Evolutionary conservation across 2,329 filamentous ascomycete genomes (phyloP).

Genomic region (Trichophyton benhamiae): DNA sequence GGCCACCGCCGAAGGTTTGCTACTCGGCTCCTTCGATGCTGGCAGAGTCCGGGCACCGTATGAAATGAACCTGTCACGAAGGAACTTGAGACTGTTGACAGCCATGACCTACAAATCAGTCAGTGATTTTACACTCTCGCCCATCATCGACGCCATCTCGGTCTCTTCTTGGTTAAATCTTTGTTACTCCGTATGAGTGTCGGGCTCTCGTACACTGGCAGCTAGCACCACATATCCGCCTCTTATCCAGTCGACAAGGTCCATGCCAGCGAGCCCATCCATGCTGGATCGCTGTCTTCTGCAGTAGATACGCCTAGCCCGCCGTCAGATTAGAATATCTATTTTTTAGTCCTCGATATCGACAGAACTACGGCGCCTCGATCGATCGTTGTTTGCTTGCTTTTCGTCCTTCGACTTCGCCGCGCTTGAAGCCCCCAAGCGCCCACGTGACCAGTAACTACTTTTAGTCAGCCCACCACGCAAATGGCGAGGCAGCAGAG

Average conservation of each 20-base stretch:
- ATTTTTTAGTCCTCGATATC: background rate
- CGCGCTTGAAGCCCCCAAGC: too few relatives aligned
- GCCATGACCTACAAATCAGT: slow-evolving; percentile 32
- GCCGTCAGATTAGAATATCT: background rate
- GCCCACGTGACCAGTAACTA: too few relatives aligned
- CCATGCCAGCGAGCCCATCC: background rate
- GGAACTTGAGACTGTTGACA: slow-evolving; percentile 38
- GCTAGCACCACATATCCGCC: background rate
- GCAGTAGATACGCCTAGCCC: background rate
- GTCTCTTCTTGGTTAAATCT: too few relatives aligned
- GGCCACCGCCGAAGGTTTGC: background rate
- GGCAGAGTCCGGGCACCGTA: slow-evolving; percentile 45
- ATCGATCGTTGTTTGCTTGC: too few relatives aligned
- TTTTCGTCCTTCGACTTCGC: too few relatives aligned
- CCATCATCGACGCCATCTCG: too few relatives aligned
- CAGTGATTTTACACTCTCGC: background rate
- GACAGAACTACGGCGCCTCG: too few relatives aligned
- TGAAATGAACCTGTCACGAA: slow-evolving; percentile 45
- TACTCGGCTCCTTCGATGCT: slow-evolving; percentile 9
- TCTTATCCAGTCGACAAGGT: slow-evolving; percentile 3
- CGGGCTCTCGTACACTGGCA: slow-evolving; percentile 1
- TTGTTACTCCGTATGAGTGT: background rate
- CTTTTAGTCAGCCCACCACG: too few relatives aligned
- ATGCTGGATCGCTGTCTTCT: background rate
- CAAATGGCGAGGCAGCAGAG: too few relatives aligned